A percentile compares a stretch with the other conserved stretches of the same genome.
Conservation (phyloP, 2,329 filamentous ascomycete species). For the Dryadomyces quercus-mongolicae region DNA sequence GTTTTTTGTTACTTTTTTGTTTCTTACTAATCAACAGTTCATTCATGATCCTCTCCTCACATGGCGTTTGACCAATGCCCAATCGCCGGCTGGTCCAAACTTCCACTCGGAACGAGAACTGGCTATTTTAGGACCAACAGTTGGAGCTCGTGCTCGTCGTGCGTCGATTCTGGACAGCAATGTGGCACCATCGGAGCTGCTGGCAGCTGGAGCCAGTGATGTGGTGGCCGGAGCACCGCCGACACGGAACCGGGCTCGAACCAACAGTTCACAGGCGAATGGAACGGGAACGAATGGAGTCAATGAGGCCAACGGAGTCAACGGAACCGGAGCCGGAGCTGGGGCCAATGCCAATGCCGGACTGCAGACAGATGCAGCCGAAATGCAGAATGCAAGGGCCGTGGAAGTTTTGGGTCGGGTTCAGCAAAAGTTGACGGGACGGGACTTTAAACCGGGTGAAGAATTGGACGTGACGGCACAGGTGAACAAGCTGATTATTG, state of each 20-base stretch:
- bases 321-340: background rate
- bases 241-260: slow-evolving; percentile 47
- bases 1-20: slow-evolving; percentile 1
- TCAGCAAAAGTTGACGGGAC: slow-evolving; percentile 87
- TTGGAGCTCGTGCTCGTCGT: slow-evolving; percentile 42
- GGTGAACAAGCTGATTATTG: slow-evolving; percentile 86
- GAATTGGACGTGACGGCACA: slow-evolving; percentile 79
- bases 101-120: slow-evolving; percentile 50
- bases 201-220: slow-evolving; percentile 9
- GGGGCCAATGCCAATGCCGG: slow-evolving; percentile 2
- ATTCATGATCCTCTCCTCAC: slow-evolving; percentile 98
- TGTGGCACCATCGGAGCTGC: slow-evolving; percentile 44
- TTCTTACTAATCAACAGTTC: slow-evolving; percentile 46
- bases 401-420: slow-evolving; percentile 85
- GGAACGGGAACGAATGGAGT: background rate
- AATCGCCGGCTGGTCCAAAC: slow-evolving; percentile 53
- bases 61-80: slow-evolving; percentile 68
- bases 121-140: slow-evolving; percentile 30
- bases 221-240: slow-evolving; percentile 32
- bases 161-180: slow-evolving; percentile 58
- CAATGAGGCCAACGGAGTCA: background rate
- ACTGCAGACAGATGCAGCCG: slow-evolving; percentile 33
- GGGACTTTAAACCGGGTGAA: slow-evolving; percentile 77
- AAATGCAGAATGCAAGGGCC: slow-evolving; percentile 87
- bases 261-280: slow-evolving; percentile 12